Evolutionary conservation across 75 land plant species (phyloP), one percentile per base, ranked within the genome.

Genomic region (Adiantum capillusveneris): DNA sequence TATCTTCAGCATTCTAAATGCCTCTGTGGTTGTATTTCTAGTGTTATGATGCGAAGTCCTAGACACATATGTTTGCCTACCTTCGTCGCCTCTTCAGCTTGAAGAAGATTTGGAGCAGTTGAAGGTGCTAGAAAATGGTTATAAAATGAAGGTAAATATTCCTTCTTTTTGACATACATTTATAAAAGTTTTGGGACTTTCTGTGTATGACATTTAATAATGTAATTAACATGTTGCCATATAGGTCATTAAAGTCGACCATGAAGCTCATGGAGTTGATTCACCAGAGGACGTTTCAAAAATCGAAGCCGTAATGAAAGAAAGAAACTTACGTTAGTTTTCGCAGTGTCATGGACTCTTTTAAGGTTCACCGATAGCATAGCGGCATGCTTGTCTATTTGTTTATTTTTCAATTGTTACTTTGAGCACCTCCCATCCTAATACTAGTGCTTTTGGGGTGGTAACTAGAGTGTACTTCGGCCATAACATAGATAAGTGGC

Each of bases 41-140:
- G 98, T 90, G 98, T 77, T 90, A 81, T 73, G 90, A 85, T 79
- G 29, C 90, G 21, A 77, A 86, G 57, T 94, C 72, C 50, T 94
- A 18, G 75, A 70, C 39, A 66, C 79, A 37, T 94, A 94, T 67
- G 63, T 96, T 1, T 49, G 58, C 31, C 80, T 94, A 60, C 72
- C 78, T 19, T 67, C 98, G 45, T 81, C 98, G 14, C 91, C 96
- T 28, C 70, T 94, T 29, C 96, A 93, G 57, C 75, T 93, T 6
- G 90, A 89, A 65, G 98, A 89, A 75, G 98, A 94, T 71, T 73
- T 94, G 42, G 98, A 94, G 60, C 96, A 94, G 65, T 83, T 94
- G 19, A 94, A 94, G 67, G 96, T 94, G 44, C 83, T 94, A 61
- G 91, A 94, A 49, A 81, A 94, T 80, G 98, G 98, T 1, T 94